phyloP scores from a whole-genome alignment of 1,139 yeast species.

The Arxiozyma telluris region DNA sequence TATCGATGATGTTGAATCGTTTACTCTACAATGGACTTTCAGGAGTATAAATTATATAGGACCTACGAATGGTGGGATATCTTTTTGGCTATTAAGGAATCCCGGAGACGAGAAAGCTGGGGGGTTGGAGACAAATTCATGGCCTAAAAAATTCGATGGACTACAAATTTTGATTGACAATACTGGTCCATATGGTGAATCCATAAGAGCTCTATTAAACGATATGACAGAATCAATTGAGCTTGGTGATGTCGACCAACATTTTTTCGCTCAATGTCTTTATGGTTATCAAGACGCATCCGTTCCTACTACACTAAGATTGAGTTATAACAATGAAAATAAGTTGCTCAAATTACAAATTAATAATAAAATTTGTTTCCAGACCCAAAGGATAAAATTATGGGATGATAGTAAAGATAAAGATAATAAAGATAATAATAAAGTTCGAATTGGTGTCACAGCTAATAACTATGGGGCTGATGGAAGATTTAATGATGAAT shows the following conservation, averaged over 20 bases:
- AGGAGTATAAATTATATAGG: constrained; percentile 48
- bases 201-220: constrained; percentile 45
- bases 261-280: constrained; percentile 45
- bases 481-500: constrained; percentile 32
- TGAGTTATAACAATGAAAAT: constrained; percentile 41
- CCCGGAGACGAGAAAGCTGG: constrained; percentile 1
- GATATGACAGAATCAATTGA: constrained; percentile 35
- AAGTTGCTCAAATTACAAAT: constrained; percentile 52
- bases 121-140: constrained; percentile 10
- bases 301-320: constrained; percentile 57
- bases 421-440: constrained; percentile 11
- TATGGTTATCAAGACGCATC: constrained; percentile 54
- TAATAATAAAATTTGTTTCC: constrained; percentile 62
- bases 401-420: constrained; percentile 10
- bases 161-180: constrained; percentile 47
- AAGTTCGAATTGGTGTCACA: constrained; percentile 41
- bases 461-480: constrained; percentile 35
- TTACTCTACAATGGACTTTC: constrained; percentile 54
- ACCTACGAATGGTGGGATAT: constrained; percentile 22
- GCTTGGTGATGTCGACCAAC: constrained; percentile 20
- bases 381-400: constrained; percentile 42
- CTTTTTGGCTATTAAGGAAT: constrained; percentile 36
- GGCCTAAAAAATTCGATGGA: constrained; percentile 44
- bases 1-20: constrained; percentile 18
- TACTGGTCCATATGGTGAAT: constrained; percentile 36